phyloP scores from a whole-genome alignment of 257 asterid species.

The Eustoma russellianum region DNA sequence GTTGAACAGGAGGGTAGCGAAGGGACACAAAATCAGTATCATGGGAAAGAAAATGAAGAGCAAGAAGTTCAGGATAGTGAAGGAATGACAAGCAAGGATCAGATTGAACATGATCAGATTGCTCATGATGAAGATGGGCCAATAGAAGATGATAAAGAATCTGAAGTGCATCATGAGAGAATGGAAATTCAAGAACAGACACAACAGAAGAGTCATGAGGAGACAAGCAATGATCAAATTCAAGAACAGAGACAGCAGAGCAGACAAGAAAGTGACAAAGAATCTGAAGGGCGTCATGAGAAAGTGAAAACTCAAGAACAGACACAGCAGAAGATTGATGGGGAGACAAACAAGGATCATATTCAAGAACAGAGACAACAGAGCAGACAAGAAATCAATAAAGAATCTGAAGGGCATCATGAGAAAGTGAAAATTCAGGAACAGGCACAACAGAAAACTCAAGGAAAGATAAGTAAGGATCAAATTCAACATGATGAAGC shows the following conservation, averaged over 20 bases:
- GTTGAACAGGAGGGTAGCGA: constrained; percentile 11
- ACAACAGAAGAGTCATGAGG: constrained; percentile 33
- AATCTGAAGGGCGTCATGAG: no score
- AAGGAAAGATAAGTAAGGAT: constrained; percentile 40
- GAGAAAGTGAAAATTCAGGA: constrained; percentile 40
- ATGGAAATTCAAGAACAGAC: no score
- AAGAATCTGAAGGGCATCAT: constrained; percentile 43
- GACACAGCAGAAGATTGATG: constrained; percentile 27
- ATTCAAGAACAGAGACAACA: constrained; percentile 7
- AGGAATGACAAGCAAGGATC: constrained; percentile 46
- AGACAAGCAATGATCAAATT: constrained; percentile 21
- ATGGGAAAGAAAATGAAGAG: constrained; percentile 39
- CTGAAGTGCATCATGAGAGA: not conserved
- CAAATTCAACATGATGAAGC: constrained; percentile 59
- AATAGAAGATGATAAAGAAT: constrained; percentile 2
- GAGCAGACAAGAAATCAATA: constrained; percentile 27
- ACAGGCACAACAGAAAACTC: constrained; percentile 24
- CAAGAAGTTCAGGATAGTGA: constrained; percentile 45
- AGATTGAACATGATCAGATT: constrained; percentile 56
- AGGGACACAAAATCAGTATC: constrained; percentile 53
- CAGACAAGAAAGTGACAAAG: no score
- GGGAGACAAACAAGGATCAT: constrained; percentile 27
- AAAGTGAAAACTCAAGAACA: not conserved
- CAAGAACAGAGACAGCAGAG: constrained; percentile 6
- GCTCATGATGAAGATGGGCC: constrained; percentile 46